These are phyloP conservation scores for Lepraria neglecta DNA, from an alignment of 495 filamentous ascomycete species.

Conservation along the genomic window DNA sequence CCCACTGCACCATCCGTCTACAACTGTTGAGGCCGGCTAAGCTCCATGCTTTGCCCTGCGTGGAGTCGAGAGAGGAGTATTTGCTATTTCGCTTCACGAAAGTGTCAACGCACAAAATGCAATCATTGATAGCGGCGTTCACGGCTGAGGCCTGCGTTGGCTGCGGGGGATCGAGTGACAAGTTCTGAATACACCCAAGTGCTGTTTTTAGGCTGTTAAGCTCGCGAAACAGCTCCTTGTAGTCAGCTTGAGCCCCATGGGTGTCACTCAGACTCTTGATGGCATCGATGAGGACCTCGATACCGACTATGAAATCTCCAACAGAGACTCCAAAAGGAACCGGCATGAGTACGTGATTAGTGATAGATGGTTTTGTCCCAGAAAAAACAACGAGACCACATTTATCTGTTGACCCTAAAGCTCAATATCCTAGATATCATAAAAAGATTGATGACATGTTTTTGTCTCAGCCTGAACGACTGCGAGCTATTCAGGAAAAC, in stretches of 20 bases:
- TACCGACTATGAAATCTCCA: not conserved
- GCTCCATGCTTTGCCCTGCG: not conserved
- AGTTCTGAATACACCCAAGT: not conserved
- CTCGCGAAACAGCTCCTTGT: not conserved
- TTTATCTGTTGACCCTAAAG: too few relatives aligned
- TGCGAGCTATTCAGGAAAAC: too few relatives aligned
- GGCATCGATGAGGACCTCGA: not conserved
- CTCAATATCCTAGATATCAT: too few relatives aligned
- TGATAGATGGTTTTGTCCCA: too few relatives aligned
- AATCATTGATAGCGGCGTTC: not conserved
- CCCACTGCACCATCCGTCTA: not conserved
- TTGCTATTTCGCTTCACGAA: not conserved
- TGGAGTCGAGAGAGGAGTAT: not conserved
- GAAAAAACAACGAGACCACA: too few relatives aligned
- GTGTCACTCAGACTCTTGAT: not conserved
- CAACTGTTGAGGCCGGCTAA: not conserved
- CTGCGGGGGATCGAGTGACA: not conserved
- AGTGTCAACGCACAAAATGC: not conserved
- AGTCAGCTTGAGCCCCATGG: not conserved
- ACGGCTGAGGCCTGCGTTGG: not conserved
- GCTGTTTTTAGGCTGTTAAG: not conserved
- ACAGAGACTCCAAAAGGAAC: not conserved
- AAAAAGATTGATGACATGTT: too few relatives aligned
- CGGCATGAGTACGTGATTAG: not conserved
- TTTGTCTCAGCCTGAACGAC: too few relatives aligned